Base-by-base conservation (phyloP, 495 filamentous ascomycete species). In the Parathielavia appendiculata region DNA sequence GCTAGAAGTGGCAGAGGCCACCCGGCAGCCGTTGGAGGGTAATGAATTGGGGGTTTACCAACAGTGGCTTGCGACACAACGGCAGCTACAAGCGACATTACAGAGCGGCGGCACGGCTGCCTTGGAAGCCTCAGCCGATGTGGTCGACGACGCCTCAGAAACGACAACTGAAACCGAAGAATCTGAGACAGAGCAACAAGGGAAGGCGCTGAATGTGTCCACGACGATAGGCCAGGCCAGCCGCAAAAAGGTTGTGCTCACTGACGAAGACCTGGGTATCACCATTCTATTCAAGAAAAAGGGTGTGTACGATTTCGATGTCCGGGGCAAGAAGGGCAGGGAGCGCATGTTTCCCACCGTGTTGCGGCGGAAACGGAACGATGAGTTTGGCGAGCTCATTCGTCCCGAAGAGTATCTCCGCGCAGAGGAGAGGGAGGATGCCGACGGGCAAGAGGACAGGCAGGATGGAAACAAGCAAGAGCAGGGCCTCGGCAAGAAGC, bases 331-430 rank as follows among this genome's bases (percentile, higher is more conserved):
- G 65, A 96, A 91, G 69, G 95, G 93, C 19, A 80, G 91, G 35
- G 95, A 98, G 63, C 85, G 89, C 60, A 89, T 93, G 83, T 97
- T 95, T 62, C 93, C 93, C 0, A 87, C 91, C 48, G 85, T 92
- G 16, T 83, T 89, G 38, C 81, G 88, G 36, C 79, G 91, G 58
- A 86, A 86, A 69, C 86, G 91, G 23, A 82, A 77, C 12, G 95
- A 97, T 70, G 92, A 96, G 58, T 97, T 90, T 66, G 93, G 93
- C 44, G 95, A 97, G 60, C 74, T 92, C 54, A 95, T 97, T 63
- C 80, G 90, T 47, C 90, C 92, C 0, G 93, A 97, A 56, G 93
- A 97, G 40, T 98, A 90, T 66, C 77, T 96, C n/a, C 80, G 92
- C 46, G 92, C 91, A 0, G 93, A 98, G 65, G 93, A 97, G 71